A percentile compares a stretch with the other conserved stretches of the same genome.
These are phyloP conservation scores for Coniochaeta sp. DNA, from an alignment of 2,329 filamentous ascomycete genomes.

Conservation along the genomic window DNA sequence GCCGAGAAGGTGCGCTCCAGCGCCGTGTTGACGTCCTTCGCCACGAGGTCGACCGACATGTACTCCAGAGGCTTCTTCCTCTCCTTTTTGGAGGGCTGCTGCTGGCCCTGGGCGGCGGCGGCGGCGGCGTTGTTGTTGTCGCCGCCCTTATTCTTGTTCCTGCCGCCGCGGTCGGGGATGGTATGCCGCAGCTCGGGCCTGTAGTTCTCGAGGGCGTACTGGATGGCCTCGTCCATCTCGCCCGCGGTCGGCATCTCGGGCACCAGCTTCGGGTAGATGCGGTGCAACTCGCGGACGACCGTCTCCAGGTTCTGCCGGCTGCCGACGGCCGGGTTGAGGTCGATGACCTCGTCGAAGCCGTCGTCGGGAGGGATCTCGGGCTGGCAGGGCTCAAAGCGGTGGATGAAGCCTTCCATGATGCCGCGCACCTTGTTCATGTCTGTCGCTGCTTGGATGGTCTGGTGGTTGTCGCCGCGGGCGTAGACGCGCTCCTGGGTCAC, in stretches of 20 bases:
- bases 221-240: constrained; percentile 74
- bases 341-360: constrained; percentile 75
- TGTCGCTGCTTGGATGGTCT: constrained; percentile 87
- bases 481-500: constrained; percentile 75
- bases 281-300: constrained; percentile 63
- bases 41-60: constrained; percentile 42
- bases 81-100: constrained; percentile 24
- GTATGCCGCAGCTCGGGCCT: constrained; percentile 68
- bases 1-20: constrained; percentile 62
- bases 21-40: constrained; percentile 36
- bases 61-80: constrained; percentile 49
- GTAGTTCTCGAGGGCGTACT: constrained; percentile 69
- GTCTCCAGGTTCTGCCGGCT: constrained; percentile 83
- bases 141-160: constrained; percentile 31
- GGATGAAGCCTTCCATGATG: constrained; percentile 93
- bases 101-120: constrained; percentile 21
- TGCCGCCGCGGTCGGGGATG: constrained; percentile 52
- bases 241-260: constrained; percentile 61
- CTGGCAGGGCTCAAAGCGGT: constrained; percentile 75
- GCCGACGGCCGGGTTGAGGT: constrained; percentile 69
- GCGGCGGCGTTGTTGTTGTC: constrained; percentile 32
- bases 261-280: constrained; percentile 72
- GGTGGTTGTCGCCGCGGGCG: constrained; percentile 87
- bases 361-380: constrained; percentile 63
- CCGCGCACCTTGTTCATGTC: constrained; percentile 66